Base-by-base conservation (phyloP, 2,329 filamentous ascomycete species). In the Pestalotiopsis sp. region DNA sequence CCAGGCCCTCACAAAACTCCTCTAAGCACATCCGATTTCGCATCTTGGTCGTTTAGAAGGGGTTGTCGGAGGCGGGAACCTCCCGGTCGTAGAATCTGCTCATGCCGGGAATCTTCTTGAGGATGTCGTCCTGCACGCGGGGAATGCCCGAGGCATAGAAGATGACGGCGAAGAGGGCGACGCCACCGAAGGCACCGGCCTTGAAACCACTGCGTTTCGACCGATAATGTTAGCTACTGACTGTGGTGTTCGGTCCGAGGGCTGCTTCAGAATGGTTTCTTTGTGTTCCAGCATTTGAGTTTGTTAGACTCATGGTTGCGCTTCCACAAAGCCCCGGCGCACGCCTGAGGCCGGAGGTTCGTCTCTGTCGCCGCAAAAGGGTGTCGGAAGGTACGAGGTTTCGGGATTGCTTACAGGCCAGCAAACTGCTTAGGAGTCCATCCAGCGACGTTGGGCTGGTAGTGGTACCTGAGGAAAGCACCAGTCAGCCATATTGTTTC, bases 91-190 rank as follows among this genome's bases (percentile, higher is more conserved):
- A 91, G 80, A 83, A 81, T 63, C 75, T 70, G 72, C 84, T 84
- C 69, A 90, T 72, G 73, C 87, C 70, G 72, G 89, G 89, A 23
- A 91, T 71, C 79, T 88, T 87, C 87, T 90, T 71, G 25, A 91
- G 84, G 72, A 92, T 83, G 75, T 92, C 90, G 62, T 77, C 78
- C 79, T 88, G 82, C 72, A 91, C 82, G 78, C 83, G 85, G 72
- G 90, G 90, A 63, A 91, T 86, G 73, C 89, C 89, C 56, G 88
- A 90, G 72, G 86, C 83, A 78, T 83, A 89, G 84, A 87, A 89
- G 74, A 91, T 84, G 71, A 89, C 81, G 72, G 82, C 87, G 72
- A 89, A 83, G 74, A 85, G 85, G 70, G 86, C 87, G 69, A 88
- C 86, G 70, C 82, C 88, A 69, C 88, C 88, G 75, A 89, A 89